Conservation (phyloP, 2,329 filamentous ascomycete species). For the Beauveria pseudobassiana region DNA sequence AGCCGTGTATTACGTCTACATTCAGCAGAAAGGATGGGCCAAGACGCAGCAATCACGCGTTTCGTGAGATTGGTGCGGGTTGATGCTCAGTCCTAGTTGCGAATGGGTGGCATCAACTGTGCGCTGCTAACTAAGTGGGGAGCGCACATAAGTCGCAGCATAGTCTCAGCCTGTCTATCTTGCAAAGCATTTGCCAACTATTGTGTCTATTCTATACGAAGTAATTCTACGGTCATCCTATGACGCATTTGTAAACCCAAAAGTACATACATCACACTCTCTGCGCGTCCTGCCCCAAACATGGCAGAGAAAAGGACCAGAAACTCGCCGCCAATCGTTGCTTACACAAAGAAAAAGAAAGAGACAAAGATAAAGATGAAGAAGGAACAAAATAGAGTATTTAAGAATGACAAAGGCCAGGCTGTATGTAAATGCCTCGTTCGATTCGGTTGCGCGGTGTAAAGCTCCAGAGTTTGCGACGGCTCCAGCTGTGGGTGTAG, state of each 20-base stretch:
- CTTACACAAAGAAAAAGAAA: conserved; percentile 1
- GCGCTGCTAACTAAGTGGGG: conserved; percentile 1
- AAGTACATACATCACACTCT: background rate
- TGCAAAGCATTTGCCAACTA: background rate
- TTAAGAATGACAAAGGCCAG: background rate
- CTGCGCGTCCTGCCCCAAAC: background rate
- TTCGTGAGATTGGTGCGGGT: background rate
- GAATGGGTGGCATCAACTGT: background rate
- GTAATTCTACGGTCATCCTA: background rate
- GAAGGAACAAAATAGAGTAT: too few species aligned
- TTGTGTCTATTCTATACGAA: background rate
- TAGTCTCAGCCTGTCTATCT: background rate
- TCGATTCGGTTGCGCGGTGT: background rate
- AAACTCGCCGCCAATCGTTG: background rate
- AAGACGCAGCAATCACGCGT: background rate
- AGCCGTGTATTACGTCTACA: background rate
- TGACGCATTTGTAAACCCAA: background rate
- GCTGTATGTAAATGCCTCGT: background rate
- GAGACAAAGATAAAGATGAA: background rate
- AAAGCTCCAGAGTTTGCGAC: background rate
- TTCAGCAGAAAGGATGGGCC: background rate
- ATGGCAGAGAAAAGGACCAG: background rate
- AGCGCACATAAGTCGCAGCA: background rate
- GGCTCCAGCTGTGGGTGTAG: too few species aligned
- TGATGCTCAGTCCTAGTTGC: background rate